A percentile compares a stretch with the other conserved stretches of the same genome.
Evolutionary conservation across 768 basidiomycete species (phyloP).

Genomic region (Phylloporus scabripes): DNA sequence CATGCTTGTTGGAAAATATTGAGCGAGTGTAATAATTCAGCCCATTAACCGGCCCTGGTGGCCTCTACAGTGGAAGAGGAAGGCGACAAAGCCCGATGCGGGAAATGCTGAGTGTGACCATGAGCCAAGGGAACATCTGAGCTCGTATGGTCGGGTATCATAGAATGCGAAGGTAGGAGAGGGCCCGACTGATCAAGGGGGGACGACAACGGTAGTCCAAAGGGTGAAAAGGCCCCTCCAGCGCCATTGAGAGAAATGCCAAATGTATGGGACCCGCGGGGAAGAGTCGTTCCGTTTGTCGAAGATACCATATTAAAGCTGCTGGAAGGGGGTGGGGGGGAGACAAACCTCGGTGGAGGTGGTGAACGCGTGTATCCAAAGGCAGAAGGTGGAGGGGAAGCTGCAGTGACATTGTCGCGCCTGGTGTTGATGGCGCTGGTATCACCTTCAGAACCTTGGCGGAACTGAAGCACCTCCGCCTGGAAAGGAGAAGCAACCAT

Average conservation of each 20-base stretch:
- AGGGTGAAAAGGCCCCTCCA: slow-evolving; percentile 28
- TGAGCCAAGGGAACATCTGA: slow-evolving; percentile 27
- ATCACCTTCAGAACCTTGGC: slow-evolving; percentile 28
- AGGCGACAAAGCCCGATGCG: slow-evolving; percentile 36
- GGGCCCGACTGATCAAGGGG: slow-evolving; percentile 24
- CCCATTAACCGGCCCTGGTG: slow-evolving; percentile 37
- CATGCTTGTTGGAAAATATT: slow-evolving; percentile 35
- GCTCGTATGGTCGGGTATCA: slow-evolving; percentile 34
- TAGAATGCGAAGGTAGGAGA: slow-evolving; percentile 29
- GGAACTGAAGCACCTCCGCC: slow-evolving; percentile 25
- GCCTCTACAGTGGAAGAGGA: slow-evolving; percentile 36
- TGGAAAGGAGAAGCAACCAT: slow-evolving; percentile 26
- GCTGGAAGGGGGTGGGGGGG: slow-evolving; percentile 28
- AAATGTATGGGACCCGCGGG: slow-evolving; percentile 30
- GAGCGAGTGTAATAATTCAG: slow-evolving; percentile 35
- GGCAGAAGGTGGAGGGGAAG: slow-evolving; percentile 22
- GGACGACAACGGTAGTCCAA: slow-evolving; percentile 31
- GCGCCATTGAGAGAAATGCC: slow-evolving; percentile 27
- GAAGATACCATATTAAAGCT: slow-evolving; percentile 27
- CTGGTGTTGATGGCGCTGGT: slow-evolving; percentile 14
- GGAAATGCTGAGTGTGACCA: slow-evolving; percentile 35
- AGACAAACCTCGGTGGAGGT: slow-evolving; percentile 31
- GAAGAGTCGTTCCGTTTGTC: slow-evolving; percentile 22
- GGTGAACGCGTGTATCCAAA: slow-evolving; percentile 32
- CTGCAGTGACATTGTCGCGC: slow-evolving; percentile 22